A percentile compares a stretch with the other conserved stretches of the same genome.
Conservation (phyloP, 306 rosid genomes). For the Begonia loranthoides region DNA sequence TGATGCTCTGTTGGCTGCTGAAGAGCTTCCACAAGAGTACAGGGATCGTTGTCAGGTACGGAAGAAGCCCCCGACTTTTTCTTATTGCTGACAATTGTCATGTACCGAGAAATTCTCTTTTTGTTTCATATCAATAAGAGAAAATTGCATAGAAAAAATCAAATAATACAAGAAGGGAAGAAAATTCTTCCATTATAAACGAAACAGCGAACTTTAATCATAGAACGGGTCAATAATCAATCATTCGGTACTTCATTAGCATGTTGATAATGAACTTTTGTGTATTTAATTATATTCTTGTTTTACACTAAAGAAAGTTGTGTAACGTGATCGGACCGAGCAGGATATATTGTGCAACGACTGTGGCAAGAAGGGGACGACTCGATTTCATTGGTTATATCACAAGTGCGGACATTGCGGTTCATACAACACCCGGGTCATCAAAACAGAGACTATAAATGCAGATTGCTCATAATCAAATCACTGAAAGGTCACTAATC, state of each 20-base stretch:
- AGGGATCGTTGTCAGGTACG: constrained; percentile 73
- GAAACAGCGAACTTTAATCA: too few species aligned
- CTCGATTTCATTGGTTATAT: constrained; percentile 91
- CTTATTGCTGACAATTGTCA: not conserved
- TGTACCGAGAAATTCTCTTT: too few species aligned
- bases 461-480: constrained; percentile 32
- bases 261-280: not conserved
- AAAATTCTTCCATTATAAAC: too few species aligned
- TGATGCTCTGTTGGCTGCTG: constrained; percentile 91
- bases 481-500: constrained; percentile 10
- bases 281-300: not conserved
- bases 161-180: too few species aligned
- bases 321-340: constrained; percentile 7
- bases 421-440: constrained; percentile 88
- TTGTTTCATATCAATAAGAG: too few species aligned
- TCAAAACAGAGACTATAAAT: constrained; percentile 46
- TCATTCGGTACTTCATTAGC: not conserved
- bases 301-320: constrained; percentile 8
- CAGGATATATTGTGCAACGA: constrained; percentile 96
- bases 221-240: too few species aligned
- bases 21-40: constrained; percentile 94
- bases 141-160: too few species aligned
- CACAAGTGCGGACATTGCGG: constrained; percentile 87
- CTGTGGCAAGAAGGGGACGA: constrained; percentile 62
- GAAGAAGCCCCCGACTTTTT: constrained; percentile 1